Conservation (phyloP, 2,329 filamentous ascomycete species). For the Penicillium sp. region DNA sequence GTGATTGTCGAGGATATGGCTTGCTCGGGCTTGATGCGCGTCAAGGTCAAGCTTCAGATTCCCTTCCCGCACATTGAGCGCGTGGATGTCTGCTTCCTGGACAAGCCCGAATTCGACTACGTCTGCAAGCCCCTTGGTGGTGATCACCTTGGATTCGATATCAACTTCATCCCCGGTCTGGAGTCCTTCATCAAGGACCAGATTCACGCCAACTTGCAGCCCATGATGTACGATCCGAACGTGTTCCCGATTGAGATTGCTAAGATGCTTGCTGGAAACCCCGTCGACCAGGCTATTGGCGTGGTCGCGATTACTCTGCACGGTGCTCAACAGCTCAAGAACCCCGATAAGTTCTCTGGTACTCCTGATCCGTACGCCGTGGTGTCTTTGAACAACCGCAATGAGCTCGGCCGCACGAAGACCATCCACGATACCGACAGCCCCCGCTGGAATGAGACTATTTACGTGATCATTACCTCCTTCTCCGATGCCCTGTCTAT, state of each 20-base stretch:
- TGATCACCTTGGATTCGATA: slow-evolving; percentile 93
- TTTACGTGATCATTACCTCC: slow-evolving; percentile 91
- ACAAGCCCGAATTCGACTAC: slow-evolving; percentile 86
- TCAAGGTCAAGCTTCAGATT: slow-evolving; percentile 96
- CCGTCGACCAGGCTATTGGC: slow-evolving; percentile 93
- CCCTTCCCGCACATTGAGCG: slow-evolving; percentile 94
- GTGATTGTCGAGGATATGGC: slow-evolving; percentile 98
- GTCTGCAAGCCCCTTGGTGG: slow-evolving; percentile 97
- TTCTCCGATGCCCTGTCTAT: slow-evolving; percentile 85
- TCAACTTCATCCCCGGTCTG: slow-evolving; percentile 96
- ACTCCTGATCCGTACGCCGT: slow-evolving; percentile 87
- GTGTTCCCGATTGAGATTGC: slow-evolving; percentile 98
- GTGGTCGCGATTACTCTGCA: slow-evolving; percentile 90
- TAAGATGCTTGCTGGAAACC: slow-evolving; percentile 92
- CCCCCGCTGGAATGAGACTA: slow-evolving; percentile 93
- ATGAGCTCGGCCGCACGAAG: slow-evolving; percentile 84
- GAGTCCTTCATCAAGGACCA: slow-evolving; percentile 93
- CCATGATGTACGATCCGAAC: slow-evolving; percentile 98
- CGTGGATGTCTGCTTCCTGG: slow-evolving; percentile 91
- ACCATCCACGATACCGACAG: slow-evolving; percentile 78
- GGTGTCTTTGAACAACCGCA: slow-evolving; percentile 79
- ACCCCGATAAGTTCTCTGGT: slow-evolving; percentile 88
- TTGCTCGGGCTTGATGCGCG: slow-evolving; percentile 90
- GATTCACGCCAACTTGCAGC: slow-evolving; percentile 87
- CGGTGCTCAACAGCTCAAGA: slow-evolving; percentile 88